These are phyloP conservation scores for Spergularia marina DNA, from an alignment of 148 eudicot genomes.

Conservation along the genomic window DNA sequence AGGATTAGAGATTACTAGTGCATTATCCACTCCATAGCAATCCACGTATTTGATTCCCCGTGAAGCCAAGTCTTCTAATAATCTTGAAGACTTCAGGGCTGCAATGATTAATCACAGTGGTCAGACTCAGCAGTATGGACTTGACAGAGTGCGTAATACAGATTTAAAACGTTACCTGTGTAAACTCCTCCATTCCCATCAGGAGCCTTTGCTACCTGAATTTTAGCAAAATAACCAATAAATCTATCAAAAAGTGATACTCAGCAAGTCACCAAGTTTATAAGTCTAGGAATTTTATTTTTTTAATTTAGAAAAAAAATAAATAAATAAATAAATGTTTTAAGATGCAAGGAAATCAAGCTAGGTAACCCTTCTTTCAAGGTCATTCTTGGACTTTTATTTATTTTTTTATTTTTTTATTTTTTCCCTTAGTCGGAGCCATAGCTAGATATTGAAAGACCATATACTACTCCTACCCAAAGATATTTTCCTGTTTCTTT, in stretches of 20 bases:
- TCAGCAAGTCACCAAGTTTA: neutral
- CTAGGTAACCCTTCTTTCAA: too few relatives aligned
- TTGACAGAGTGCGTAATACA: neutral
- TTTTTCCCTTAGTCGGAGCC: neutral
- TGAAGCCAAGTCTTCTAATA: conserved; percentile 87
- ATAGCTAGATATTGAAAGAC: neutral
- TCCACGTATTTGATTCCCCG: conserved; percentile 90
- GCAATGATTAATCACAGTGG: conserved; percentile 17
- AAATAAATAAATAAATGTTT: too few relatives aligned
- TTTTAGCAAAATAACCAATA: conserved; percentile 20
- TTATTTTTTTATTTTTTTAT: too few relatives aligned
- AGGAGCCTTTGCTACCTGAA: conserved; percentile 93
- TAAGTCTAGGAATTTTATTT: too few relatives aligned
- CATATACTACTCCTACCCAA: too few relatives aligned
- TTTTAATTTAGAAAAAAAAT: too few relatives aligned
- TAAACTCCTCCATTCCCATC: conserved; percentile 99
- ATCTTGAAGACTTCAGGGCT: conserved; percentile 85
- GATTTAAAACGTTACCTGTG: conserved; percentile 44
- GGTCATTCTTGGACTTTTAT: neutral
- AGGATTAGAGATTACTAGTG: conserved; percentile 54
- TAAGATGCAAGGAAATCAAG: too few relatives aligned
- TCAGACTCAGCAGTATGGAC: conserved; percentile 6
- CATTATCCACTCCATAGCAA: conserved; percentile 98
- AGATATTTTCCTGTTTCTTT: too few relatives aligned
- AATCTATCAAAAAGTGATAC: neutral